Evolutionary conservation across 805 yeast species (phyloP).

Genomic region (Cyberlindnera xishuangbannaensis): DNA sequence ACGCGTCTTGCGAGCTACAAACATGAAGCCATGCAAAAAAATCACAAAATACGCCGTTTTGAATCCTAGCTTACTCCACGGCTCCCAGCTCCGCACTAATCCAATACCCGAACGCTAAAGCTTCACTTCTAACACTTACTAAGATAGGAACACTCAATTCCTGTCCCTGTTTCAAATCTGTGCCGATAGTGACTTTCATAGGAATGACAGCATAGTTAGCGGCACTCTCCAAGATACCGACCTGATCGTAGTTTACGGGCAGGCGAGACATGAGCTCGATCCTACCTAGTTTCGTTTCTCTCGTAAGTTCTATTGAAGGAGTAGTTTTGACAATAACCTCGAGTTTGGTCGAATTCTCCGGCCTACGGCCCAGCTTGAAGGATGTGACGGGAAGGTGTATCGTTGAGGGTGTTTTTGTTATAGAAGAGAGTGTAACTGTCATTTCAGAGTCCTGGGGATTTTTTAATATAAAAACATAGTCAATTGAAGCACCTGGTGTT

Average conservation of each 20-base stretch:
- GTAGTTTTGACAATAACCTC: conserved; percentile 21
- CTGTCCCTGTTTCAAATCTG: neutral
- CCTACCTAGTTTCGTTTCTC: conserved; percentile 25
- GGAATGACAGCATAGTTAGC: conserved; percentile 28
- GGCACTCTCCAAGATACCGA: conserved; percentile 18
- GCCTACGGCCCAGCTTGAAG: conserved; percentile 13
- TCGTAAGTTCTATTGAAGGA: conserved; percentile 27
- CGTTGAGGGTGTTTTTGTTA: conserved; percentile 2
- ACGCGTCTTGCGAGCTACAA: too few species aligned
- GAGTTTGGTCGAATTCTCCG: conserved; percentile 15
- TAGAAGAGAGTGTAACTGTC: conserved; percentile 14
- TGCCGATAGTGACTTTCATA: conserved; percentile 10
- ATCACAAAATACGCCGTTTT: too few species aligned
- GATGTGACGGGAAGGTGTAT: conserved; percentile 17
- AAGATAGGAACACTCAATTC: conserved; percentile 18
- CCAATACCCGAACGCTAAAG: conserved; percentile 19
- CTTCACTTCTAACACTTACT: conserved; percentile 17
- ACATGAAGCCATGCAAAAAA: too few species aligned
- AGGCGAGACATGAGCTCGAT: conserved; percentile 27
- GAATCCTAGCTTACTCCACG: neutral
- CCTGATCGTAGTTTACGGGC: conserved; percentile 6
- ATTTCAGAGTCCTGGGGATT: conserved; percentile 15
- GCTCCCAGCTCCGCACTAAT: conserved; percentile 10
- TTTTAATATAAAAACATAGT: conserved; percentile 10
- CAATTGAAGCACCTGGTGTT: neutral